phyloP scores from a whole-genome alignment of 2,329 filamentous ascomycete genomes.

The Cordyceps pruinosa region DNA sequence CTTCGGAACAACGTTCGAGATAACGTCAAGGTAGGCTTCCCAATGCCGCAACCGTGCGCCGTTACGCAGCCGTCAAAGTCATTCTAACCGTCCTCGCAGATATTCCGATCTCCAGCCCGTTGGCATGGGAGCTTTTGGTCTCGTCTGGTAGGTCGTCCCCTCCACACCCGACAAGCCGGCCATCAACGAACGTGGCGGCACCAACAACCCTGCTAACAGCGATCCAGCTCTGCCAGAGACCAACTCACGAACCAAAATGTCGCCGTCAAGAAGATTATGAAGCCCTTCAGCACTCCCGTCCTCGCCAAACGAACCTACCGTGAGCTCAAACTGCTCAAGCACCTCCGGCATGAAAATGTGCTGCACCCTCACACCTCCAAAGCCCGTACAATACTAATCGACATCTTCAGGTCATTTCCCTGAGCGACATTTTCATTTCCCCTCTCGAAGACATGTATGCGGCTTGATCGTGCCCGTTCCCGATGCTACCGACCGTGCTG shows the following conservation, averaged over 20 bases:
- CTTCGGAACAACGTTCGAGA: constrained; percentile 99
- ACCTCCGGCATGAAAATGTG: constrained; percentile 94
- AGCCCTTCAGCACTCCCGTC: constrained; percentile 98
- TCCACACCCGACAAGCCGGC: no score
- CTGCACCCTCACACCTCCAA: constrained; percentile 16
- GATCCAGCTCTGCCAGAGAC: constrained; percentile 80
- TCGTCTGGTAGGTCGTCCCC: constrained; percentile 71
- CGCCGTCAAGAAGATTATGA: constrained; percentile 99
- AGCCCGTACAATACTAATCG: neutral
- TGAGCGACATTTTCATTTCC: constrained; percentile 99
- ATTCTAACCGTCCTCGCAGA: constrained; percentile 38
- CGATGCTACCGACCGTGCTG: constrained; percentile 16
- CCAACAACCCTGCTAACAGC: neutral
- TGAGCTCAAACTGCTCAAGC: constrained; percentile 94
- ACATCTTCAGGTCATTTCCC: constrained; percentile 71
- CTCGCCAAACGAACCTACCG: constrained; percentile 96
- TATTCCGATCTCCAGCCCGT: constrained; percentile 98
- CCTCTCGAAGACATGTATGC: constrained; percentile 94
- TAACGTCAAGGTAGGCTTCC: constrained; percentile 79
- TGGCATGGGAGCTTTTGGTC: constrained; percentile 96
- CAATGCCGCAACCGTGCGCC: neutral
- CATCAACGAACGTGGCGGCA: neutral
- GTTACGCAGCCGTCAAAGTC: neutral
- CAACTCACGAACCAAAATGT: constrained; percentile 96
- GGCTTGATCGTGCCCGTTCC: constrained; percentile 12